Conservation (phyloP, 495 filamentous ascomycete genomes). For the Daldinia childiae region DNA sequence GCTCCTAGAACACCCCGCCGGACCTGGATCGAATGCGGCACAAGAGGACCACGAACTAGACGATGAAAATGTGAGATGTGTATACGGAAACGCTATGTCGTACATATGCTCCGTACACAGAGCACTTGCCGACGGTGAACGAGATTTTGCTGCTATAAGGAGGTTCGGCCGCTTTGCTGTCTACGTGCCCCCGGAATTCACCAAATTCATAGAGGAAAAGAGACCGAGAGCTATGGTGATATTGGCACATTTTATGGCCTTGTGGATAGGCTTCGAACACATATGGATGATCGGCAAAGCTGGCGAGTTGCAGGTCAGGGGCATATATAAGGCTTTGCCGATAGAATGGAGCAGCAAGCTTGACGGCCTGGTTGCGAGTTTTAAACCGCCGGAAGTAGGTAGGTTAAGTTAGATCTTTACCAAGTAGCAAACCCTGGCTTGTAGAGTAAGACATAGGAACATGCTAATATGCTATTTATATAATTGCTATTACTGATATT, state of each 20-base stretch:
- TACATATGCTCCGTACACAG: slow-evolving; percentile 50
- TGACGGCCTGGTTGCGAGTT: slow-evolving; percentile 45
- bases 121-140: slow-evolving; percentile 42
- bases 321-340: slow-evolving; percentile 52
- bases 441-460: neutral
- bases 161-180: slow-evolving; percentile 52
- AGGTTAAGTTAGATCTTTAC: neutral
- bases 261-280: slow-evolving; percentile 47
- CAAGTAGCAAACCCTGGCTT: neutral
- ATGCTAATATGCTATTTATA: neutral
- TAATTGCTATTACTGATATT: neutral
- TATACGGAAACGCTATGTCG: slow-evolving; percentile 47
- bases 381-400: slow-evolving; percentile 34
- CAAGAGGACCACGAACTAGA: slow-evolving; percentile 45
- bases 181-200: slow-evolving; percentile 49
- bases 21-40: slow-evolving; percentile 29
- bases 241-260: slow-evolving; percentile 52
- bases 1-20: slow-evolving; percentile 44
- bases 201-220: slow-evolving; percentile 47
- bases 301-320: slow-evolving; percentile 52
- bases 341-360: slow-evolving; percentile 52
- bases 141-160: slow-evolving; percentile 44
- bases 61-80: slow-evolving; percentile 40
- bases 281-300: slow-evolving; percentile 54
- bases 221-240: slow-evolving; percentile 54